Base-by-base conservation (phyloP, 805 yeast genomes). In the Yarrowia sp. region DNA sequence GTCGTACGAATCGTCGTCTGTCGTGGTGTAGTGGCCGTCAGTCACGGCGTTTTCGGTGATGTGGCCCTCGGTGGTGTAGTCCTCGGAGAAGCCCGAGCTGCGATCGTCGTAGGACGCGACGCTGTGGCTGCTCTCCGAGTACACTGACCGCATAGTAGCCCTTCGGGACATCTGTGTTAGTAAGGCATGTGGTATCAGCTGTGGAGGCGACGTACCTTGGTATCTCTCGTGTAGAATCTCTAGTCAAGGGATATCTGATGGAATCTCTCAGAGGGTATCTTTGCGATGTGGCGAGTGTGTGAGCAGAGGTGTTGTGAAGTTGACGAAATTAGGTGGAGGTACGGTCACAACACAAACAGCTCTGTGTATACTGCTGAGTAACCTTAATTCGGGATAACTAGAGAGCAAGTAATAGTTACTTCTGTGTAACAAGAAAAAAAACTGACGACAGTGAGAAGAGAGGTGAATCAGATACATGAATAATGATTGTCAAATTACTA, bases 161-260 rank as follows among this genome's bases (percentile, higher is more conserved):
- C 55, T 47, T 31, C 55, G 55, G 21, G 55, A 29, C 55, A 47
- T 47, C 55, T 47, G 55, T 47, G 55, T 47, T 47, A 47, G 55
- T 31, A 31, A 7, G 38, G 10, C n/a, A n/a, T n/a, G 9, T 27
- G 29, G 29, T 27, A 27, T 27, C 12, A 27, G 29, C 9, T 27
- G 29, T n/a, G n/a, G n/a, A n/a, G n/a, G n/a, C n/a, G n/a, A n/a
- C n/a, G n/a, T n/a, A 24, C 7, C 27, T 24, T 24, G 27, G 27
- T 24, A 9, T 36, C n/a, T 36, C n/a, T 8, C 29, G 10, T n/a
- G 47, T 42, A 44, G 35, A 44, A 44, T 24, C 33, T 27, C 51
- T 44, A 29, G 12, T 18, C 49, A 27, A 44, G 51, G 33, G 35
- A 29, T 44, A 25, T 44, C 51, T 8, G 35, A 29, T 44, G 35